phyloP scores from a whole-genome alignment of 192 early-diverging fungal species.

The Backusella tuberculispora region DNA sequence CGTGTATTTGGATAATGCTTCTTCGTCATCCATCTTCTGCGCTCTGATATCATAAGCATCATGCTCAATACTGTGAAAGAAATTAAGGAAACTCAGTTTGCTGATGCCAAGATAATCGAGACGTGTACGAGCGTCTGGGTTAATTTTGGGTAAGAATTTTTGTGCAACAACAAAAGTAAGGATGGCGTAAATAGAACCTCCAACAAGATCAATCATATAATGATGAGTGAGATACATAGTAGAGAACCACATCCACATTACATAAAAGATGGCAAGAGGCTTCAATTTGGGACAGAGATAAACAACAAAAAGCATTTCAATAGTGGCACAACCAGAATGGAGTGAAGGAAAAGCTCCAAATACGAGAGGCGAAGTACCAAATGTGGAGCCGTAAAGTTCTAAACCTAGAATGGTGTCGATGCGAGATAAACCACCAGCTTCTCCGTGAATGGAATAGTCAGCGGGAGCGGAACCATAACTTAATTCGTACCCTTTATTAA shows the following conservation, averaged over 20 bases:
- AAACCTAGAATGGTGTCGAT: slow-evolving; percentile 68
- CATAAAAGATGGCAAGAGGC: slow-evolving; percentile 52
- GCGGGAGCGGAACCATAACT: slow-evolving; percentile 62
- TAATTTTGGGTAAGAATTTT: slow-evolving; percentile 47
- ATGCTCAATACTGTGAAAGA: slow-evolving; percentile 25
- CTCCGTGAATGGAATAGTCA: slow-evolving; percentile 65
- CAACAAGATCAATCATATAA: slow-evolving; percentile 72
- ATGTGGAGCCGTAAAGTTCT: slow-evolving; percentile 61
- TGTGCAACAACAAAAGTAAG: slow-evolving; percentile 55
- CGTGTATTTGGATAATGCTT: neutral
- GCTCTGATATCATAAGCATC: slow-evolving; percentile 2
- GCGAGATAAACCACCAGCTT: slow-evolving; percentile 65
- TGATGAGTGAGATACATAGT: slow-evolving; percentile 78
- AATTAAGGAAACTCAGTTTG: slow-evolving; percentile 12
- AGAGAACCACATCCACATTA: slow-evolving; percentile 76
- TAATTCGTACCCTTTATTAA: slow-evolving; percentile 63
- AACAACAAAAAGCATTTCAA: slow-evolving; percentile 61
- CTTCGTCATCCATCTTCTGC: neutral
- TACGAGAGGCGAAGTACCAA: slow-evolving; percentile 68
- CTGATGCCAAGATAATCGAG: slow-evolving; percentile 38
- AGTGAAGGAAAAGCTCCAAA: slow-evolving; percentile 80
- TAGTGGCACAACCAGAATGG: slow-evolving; percentile 69
- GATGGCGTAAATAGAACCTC: slow-evolving; percentile 65
- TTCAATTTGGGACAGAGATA: slow-evolving; percentile 47
- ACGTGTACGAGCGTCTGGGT: slow-evolving; percentile 33